Conservation (phyloP, 805 yeast genomes). For the Ogataea nakhonphanomensis region DNA sequence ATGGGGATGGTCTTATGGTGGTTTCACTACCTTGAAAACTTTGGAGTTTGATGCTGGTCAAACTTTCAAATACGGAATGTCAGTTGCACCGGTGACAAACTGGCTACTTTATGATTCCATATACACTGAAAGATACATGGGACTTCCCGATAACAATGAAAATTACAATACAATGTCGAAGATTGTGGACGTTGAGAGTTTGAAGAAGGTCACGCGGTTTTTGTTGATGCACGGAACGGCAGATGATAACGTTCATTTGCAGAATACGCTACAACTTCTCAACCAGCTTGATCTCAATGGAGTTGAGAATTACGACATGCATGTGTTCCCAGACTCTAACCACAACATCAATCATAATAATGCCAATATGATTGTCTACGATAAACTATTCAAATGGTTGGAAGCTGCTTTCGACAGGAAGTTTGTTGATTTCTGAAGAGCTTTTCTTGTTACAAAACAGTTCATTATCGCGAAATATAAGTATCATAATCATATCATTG, state of each 20-base stretch:
- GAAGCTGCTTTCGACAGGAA: conserved; percentile 46
- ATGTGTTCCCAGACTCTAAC: conserved; percentile 89
- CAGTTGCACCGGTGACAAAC: conserved; percentile 83
- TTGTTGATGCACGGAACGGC: conserved; percentile 79
- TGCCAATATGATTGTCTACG: conserved; percentile 71
- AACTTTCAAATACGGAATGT: conserved; percentile 69
- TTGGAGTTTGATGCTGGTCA: conserved; percentile 62
- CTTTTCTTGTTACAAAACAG: background rate
- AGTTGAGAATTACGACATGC: conserved; percentile 80
- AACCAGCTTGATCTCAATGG: conserved; percentile 50
- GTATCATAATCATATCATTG: conserved; percentile 24
- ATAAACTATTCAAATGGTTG: conserved; percentile 69
- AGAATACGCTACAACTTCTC: conserved; percentile 59
- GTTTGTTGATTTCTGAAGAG: conserved; percentile 1
- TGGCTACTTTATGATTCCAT: conserved; percentile 75
- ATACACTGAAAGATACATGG: conserved; percentile 78
- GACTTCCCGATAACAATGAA: conserved; percentile 46
- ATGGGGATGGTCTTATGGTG: conserved; percentile 93
- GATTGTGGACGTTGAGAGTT: conserved; percentile 39
- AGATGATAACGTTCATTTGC: conserved; percentile 81
- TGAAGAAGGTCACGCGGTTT: conserved; percentile 51
- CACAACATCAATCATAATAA: conserved; percentile 80
- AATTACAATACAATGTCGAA: conserved; percentile 48
- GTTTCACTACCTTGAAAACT: conserved; percentile 71
- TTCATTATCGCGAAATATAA: background rate